phyloP scores from a whole-genome alignment of 1,284 basidiomycete species.

The Cutaneotrichosporon sp. region DNA sequence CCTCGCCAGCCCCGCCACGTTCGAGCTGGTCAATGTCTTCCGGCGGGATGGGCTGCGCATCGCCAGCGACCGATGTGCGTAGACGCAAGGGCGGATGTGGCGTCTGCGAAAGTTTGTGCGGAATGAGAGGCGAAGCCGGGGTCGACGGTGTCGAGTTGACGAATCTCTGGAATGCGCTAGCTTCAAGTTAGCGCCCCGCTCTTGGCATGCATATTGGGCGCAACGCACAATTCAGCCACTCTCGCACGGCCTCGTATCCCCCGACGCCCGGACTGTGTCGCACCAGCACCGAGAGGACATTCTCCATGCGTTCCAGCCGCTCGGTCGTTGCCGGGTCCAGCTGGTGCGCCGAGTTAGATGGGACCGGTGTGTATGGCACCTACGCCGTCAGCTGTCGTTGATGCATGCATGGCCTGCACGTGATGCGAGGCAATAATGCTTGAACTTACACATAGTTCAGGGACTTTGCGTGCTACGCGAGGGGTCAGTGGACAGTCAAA shows the following conservation, averaged over 20 bases:
- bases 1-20: conserved; percentile 24
- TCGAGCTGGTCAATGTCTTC: conserved; percentile 23
- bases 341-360: conserved; percentile 18
- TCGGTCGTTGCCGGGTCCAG: conserved; percentile 34
- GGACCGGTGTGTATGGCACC: conserved; percentile 46
- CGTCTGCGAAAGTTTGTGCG: conserved; percentile 6
- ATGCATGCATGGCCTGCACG: not conserved
- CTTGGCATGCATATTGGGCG: not conserved
- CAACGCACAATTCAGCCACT: conserved; percentile 37
- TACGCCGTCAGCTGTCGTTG: conserved; percentile 17
- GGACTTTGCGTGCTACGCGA: conserved; percentile 44
- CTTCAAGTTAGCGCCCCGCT: conserved; percentile 10
- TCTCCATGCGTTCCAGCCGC: conserved; percentile 40
- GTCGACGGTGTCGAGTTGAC: conserved; percentile 21
- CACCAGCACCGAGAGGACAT: conserved; percentile 38
- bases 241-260: conserved; percentile 37
- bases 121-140: conserved; percentile 24
- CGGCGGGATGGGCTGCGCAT: conserved; percentile 6
- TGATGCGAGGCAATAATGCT: too few species aligned
- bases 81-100: not conserved
- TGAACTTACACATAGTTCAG: conserved; percentile 47
- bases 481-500: too few species aligned
- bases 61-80: not conserved
- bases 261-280: conserved; percentile 38
- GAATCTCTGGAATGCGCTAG: conserved; percentile 26